Base-by-base conservation (phyloP, 345 rosid species). In the Sonneratia caseolaris region DNA sequence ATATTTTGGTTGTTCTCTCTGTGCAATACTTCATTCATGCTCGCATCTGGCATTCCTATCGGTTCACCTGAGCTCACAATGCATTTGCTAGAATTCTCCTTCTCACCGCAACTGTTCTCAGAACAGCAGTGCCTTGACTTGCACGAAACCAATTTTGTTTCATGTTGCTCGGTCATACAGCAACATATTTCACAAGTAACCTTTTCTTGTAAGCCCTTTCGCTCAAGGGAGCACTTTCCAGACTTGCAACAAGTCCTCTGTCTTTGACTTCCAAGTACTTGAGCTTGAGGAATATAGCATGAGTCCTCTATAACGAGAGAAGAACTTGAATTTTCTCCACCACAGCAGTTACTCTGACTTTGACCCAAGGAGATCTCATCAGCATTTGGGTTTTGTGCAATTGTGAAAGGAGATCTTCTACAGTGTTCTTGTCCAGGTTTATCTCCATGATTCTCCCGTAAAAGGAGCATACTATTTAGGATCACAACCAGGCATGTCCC, bases 401-500 rank as follows among this genome's bases (percentile, higher is more conserved):
- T 42, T 40, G 37, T 37, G 45, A 62, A 3, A 12, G 67, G 36
- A 7, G 16, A 18, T 68, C 38, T 19, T 12, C 32, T 32, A 24
- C 49, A 37, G 38, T 42, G 18, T 75, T 19, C 49, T 75, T 74
- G 68, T 51, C 74, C 77, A 24, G 75, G 79, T 27, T 38, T 55
- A 53, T 72, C 81, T 12, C 75, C 69, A 37, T 61, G 73, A 27
- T 67, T 62, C 66, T 75, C 85, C 64, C 77, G 78, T 37, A 95
- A 75, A 45, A 92, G 83, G 38, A 83, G 78, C 99, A 88, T 92
- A 75, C 99, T 95, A 71, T 89, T 95, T 1, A 86, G 73, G n/a
- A 95, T 89, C 71, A 95, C 99, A 1, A 95, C 68, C 72, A 95
- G 5, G 79, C 98, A 95, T 24, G 98, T 89, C 1, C 99, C 99